Evolutionary conservation across 805 yeast species (phyloP), one percentile per base, ranked within the genome.

Genomic region (Candida pseudofarinosa): DNA sequence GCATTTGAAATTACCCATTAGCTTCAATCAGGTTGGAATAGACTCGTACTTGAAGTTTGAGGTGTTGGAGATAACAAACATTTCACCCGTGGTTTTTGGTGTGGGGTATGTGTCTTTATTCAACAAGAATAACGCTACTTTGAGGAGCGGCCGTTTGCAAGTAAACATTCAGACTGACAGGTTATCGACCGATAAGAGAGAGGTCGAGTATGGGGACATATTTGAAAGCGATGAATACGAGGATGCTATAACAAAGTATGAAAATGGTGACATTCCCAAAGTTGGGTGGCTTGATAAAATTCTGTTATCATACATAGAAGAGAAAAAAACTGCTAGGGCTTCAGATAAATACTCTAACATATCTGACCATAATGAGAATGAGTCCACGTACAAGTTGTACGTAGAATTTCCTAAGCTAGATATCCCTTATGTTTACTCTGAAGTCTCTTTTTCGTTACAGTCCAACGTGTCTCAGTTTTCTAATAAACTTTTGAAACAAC

Each of bases 241-340:
- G 48, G 59, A 59, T 38, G 66, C 74, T 39, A 66, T 85, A 34
- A 81, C 84, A 48, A 65, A 63, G 38, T 85, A 81, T 54, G 89
- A 84, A 53, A 72, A 76, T 46, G 89, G 89, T 1, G 90, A 85
- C 19, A 67, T 79, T 19, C 64, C 74, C 4, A 61, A 76, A 4
- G 60, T 78, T 1, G 79, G 75, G 38, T 90, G 97, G 97, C 67
- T 89, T 7, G 96, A 88, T 54, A 71, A 77, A 36, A 52, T 85
- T 43, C 76, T 84, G 0, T 70, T 81, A 47, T 69, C 86, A 10
- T 68, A 70, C 45, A 71, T 83, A 35, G 81, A 77, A 49, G 61
- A 58, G 38, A 53, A 65, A 46, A 45, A 42, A 32, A 50, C 17
- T 45, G 45, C 30, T 47, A 45, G 17, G 10, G 23, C 41, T 7